These are phyloP conservation scores for Chlorella sp. DNA, from an alignment of 139 green algal genomes.

Conservation along the genomic window DNA sequence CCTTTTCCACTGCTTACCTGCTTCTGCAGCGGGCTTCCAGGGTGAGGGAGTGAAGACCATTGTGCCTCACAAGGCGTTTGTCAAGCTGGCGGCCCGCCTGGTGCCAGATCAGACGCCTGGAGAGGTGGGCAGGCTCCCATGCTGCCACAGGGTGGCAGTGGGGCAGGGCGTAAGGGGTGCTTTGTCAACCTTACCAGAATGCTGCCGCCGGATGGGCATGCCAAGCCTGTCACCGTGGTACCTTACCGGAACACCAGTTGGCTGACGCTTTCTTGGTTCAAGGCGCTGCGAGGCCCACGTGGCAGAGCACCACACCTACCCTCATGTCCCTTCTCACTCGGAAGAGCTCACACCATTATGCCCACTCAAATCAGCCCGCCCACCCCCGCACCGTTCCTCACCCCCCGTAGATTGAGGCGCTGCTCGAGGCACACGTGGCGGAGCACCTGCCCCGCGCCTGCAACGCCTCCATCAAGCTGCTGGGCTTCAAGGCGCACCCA, in stretches of 20 bases:
- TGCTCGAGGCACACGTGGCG: slow-evolving; percentile 47
- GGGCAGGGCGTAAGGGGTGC: no score
- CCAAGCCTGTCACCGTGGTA: no score
- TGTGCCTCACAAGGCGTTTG: slow-evolving; percentile 58
- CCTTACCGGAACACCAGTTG: neutral
- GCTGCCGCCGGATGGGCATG: no score
- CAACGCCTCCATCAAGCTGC: slow-evolving; percentile 55
- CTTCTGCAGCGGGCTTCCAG: slow-evolving; percentile 22
- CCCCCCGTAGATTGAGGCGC: neutral
- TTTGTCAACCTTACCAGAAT: no score
- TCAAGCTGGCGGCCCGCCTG: slow-evolving; percentile 72
- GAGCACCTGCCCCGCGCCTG: slow-evolving; percentile 45
- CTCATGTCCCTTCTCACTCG: no score
- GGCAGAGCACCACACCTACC: no score
- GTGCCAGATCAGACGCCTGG: slow-evolving; percentile 62
- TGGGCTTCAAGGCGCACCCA: slow-evolving; percentile 58
- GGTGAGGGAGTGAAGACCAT: slow-evolving; percentile 80
- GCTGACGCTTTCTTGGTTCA: no score
- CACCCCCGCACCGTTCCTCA: no score
- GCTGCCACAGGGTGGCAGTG: neutral
- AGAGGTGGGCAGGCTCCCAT: slow-evolving; percentile 27
- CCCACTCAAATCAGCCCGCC: no score
- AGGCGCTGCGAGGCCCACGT: no score
- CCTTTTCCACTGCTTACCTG: neutral
- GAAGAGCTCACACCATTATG: no score